Base-by-base conservation (phyloP, 805 yeast species). In the Dipodascus albidus region DNA sequence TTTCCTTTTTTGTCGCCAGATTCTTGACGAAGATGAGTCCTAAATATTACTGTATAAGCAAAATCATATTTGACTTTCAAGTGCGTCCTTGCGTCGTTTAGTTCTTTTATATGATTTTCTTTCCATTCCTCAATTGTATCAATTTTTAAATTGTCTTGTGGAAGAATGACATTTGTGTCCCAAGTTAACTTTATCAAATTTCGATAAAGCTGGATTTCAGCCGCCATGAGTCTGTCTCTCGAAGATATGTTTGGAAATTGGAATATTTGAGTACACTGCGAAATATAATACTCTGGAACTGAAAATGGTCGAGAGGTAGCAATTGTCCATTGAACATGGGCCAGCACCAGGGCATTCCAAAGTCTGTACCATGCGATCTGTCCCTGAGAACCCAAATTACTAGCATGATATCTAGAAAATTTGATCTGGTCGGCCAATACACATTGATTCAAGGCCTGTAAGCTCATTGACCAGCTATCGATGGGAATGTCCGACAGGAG, bases 241-340 rank as follows among this genome's bases (percentile, higher is more conserved):
- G n/a, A 3, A n/a, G 44, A 38, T n/a, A 38, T 38, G n/a, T 38
- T 14, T 11, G 44, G 44, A 17, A 38, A 38, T 17, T 38, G 44
- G n/a, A 38, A 38, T 11, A 38, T 38, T 14, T 38, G 44, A 4
- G n/a, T 38, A 17, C 44, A 38, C 20, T 38, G 44, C 44, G 44
- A 38, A 14, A 38, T 38, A 38, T 38, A 38, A 14, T 38, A 38
- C 44, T 38, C 44, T n/a, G 44, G 44, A 38, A 38, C 44, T 6
- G 44, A 38, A n/a, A 21, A 47, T 20, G 24, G 49, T 9, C 49
- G 6, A 22, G 31, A 47, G 8, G 24, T 22, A 14, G 31, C 49
- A 22, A 47, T 23, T 22, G 31, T 22, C 49, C 49, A 47, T 22
- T 47, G 49, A 21, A 47, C 31, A 47, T 47, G 49, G n/a, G 31